Evolutionary conservation across 2,329 filamentous ascomycete species (phyloP).

Genomic region (Penicillium sp.): DNA sequence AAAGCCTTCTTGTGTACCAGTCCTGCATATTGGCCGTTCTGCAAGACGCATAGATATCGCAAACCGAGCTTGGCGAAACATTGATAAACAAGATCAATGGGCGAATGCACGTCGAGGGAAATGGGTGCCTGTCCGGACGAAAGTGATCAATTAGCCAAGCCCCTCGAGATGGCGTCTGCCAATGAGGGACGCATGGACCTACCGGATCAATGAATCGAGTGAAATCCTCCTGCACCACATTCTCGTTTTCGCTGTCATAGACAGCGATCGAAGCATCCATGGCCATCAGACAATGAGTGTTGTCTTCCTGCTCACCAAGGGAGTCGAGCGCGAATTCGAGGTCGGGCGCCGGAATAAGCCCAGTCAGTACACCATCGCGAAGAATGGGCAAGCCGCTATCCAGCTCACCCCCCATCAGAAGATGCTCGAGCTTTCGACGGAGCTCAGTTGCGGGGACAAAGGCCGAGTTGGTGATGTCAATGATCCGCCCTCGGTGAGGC

Average conservation of each 20-base stretch:
- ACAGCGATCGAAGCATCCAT: constrained; percentile 49
- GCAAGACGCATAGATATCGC: constrained; percentile 83
- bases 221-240: constrained; percentile 69
- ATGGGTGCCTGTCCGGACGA: constrained; percentile 60
- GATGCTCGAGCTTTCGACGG: constrained; percentile 69
- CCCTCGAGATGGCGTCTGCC: background rate
- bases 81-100: constrained; percentile 93
- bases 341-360: constrained; percentile 87
- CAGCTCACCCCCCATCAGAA: constrained; percentile 81
- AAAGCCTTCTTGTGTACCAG: constrained; percentile 97
- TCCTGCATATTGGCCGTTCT: constrained; percentile 78
- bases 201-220: constrained; percentile 85
- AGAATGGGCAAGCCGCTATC: constrained; percentile 89
- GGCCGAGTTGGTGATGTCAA: constrained; percentile 80
- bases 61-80: constrained; percentile 92
- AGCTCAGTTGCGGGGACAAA: constrained; percentile 71
- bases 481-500: constrained; percentile 67
- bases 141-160: constrained; percentile 2
- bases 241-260: constrained; percentile 57
- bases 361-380: constrained; percentile 70
- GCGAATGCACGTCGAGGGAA: constrained; percentile 77
- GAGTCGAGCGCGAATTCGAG: constrained; percentile 88
- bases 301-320: constrained; percentile 63
- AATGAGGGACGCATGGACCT: constrained; percentile 26
- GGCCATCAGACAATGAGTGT: constrained; percentile 73